phyloP scores from a whole-genome alignment of 495 filamentous ascomycete species.

The Neurospora sp. region DNA sequence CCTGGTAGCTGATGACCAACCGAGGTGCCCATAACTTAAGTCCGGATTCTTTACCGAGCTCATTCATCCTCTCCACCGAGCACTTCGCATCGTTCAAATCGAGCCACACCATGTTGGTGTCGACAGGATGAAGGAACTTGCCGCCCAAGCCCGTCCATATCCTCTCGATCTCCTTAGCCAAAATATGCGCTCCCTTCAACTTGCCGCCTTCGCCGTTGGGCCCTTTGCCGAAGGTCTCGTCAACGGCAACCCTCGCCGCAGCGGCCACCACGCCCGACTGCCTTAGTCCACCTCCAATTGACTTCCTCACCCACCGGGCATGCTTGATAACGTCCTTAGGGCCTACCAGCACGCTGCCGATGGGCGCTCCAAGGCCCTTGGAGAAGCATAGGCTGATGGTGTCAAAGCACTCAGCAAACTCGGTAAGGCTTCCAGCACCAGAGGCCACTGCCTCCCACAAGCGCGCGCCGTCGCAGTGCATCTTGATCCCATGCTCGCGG shows the following conservation, averaged over 20 bases:
- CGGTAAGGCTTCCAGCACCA: conserved; percentile 49
- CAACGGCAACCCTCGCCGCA: conserved; percentile 46
- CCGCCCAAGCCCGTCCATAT: conserved; percentile 57
- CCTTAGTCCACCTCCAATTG: conserved; percentile 71
- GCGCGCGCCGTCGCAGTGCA: conserved; percentile 79
- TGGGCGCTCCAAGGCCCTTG: conserved; percentile 82
- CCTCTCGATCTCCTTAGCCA: conserved; percentile 53
- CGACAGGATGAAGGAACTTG: conserved; percentile 47
- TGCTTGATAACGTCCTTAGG: conserved; percentile 53
- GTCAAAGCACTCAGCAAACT: conserved; percentile 66
- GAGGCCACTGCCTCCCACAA: conserved; percentile 68
- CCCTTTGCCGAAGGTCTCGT: conserved; percentile 59
- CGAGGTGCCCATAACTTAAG: conserved; percentile 41
- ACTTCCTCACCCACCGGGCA: conserved; percentile 72
- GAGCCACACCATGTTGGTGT: conserved; percentile 95
- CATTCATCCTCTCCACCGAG: conserved; percentile 31
- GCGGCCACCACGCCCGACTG: conserved; percentile 56
- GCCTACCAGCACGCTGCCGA: conserved; percentile 72
- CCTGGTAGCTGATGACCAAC: conserved; percentile 58
- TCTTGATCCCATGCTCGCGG: conserved; percentile 50
- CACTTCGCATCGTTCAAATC: conserved; percentile 51
- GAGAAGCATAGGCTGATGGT: conserved; percentile 76
- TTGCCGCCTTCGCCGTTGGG: conserved; percentile 52
- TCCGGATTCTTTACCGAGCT: conserved; percentile 42
- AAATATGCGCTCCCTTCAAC: conserved; percentile 50